phyloP scores from a whole-genome alignment of 768 basidiomycete species.

The Kwoniella shandongensis region DNA sequence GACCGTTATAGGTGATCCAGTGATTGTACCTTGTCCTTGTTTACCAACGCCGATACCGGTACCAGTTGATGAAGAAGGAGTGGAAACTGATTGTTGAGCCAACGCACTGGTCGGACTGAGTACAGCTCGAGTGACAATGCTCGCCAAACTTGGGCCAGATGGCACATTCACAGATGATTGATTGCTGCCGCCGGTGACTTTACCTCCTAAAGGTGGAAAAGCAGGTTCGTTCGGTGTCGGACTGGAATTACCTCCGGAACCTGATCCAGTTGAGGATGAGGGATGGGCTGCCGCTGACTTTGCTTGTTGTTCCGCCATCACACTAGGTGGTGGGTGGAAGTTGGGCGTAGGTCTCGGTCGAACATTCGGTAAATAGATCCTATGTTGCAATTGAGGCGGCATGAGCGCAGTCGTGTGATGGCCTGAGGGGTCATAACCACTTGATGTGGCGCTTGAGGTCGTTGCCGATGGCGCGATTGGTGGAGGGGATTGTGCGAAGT shows the following conservation, averaged over 20 bases:
- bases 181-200: not conserved
- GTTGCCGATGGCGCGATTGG: not conserved
- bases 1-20: not conserved
- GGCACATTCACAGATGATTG: not conserved
- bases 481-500: not conserved
- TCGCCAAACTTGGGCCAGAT: slow-evolving; percentile 47
- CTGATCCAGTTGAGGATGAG: slow-evolving; percentile 18
- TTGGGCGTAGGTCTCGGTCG: slow-evolving; percentile 40
- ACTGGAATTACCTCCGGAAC: not conserved
- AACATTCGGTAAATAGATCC: slow-evolving; percentile 48
- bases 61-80: slow-evolving; percentile 1
- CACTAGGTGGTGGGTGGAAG: slow-evolving; percentile 46
- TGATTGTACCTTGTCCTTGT: not conserved
- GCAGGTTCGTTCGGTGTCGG: slow-evolving; percentile 24
- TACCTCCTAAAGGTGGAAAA: slow-evolving; percentile 49
- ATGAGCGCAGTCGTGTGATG: slow-evolving; percentile 48
- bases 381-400: slow-evolving; percentile 52
- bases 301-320: slow-evolving; percentile 32
- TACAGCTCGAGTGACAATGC: slow-evolving; percentile 52
- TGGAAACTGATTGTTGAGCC: slow-evolving; percentile 15
- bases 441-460: not conserved
- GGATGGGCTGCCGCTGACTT: slow-evolving; percentile 9
- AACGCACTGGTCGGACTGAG: slow-evolving; percentile 40
- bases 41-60: too few species aligned
- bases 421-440: slow-evolving; percentile 15